Percentiles rank a stretch among this genome's conserved stretches.
Conservation (phyloP, 169 alveolate genomes). For the Plasmodium knowlesi region DNA sequence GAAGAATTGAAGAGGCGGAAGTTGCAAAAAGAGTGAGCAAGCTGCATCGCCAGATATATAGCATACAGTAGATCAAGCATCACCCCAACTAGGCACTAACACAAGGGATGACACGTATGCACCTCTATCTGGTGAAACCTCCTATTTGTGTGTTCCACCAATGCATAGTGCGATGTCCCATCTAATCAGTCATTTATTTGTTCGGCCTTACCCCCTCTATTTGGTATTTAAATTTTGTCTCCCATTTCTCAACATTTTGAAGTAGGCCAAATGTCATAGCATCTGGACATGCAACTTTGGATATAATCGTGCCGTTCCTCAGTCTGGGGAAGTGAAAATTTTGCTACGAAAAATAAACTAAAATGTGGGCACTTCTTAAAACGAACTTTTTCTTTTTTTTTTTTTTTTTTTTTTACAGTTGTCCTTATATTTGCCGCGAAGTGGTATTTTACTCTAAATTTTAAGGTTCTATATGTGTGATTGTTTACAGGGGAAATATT, state of each 20-base stretch:
- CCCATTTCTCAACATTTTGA: neutral
- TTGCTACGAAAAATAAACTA: neutral
- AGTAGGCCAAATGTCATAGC: neutral
- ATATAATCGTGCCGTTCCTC: neutral
- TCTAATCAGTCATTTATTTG: neutral
- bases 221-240: neutral
- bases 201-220: neutral
- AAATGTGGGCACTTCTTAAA: neutral
- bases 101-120: neutral
- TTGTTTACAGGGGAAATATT: neutral
- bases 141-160: neutral
- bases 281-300: neutral
- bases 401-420: neutral
- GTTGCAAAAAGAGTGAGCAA: neutral
- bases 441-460: neutral
- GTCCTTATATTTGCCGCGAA: neutral
- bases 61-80: neutral
- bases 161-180: neutral
- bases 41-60: neutral
- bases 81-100: neutral
- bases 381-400: too few species aligned
- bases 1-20: conserved; percentile 21
- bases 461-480: neutral
- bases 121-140: neutral
- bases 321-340: neutral